These are phyloP conservation scores for Phragmites australis DNA, from an alignment of 176 grass and related monocot species.

Conservation along the genomic window DNA sequence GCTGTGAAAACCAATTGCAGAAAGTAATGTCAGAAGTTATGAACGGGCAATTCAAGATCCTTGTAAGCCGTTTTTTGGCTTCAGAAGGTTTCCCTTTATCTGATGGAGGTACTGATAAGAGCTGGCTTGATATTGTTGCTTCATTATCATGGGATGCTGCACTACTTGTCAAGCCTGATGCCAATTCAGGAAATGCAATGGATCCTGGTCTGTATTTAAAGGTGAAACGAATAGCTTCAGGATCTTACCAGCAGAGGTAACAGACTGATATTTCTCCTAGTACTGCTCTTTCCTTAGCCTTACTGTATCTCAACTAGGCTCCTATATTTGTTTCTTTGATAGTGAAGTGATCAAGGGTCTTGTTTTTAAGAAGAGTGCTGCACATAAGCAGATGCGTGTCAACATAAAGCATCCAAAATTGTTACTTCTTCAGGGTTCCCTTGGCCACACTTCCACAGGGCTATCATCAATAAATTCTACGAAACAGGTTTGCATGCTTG, in stretches of 20 bases:
- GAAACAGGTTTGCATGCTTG: conserved; percentile 58
- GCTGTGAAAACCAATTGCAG: conserved; percentile 51
- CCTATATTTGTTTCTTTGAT: conserved; percentile 42
- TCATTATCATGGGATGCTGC: conserved; percentile 88
- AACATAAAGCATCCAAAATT: conserved; percentile 59
- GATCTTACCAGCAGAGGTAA: conserved; percentile 72
- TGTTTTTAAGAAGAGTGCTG: conserved; percentile 90
- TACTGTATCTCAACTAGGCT: conserved; percentile 5
- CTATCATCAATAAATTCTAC: conserved; percentile 71
- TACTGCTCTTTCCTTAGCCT: conserved; percentile 5
- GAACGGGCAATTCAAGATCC: conserved; percentile 83
- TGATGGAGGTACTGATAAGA: conserved; percentile 41
- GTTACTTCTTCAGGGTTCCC: conserved; percentile 57
- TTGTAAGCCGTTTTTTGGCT: conserved; percentile 76
- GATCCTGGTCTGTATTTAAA: conserved; percentile 91
- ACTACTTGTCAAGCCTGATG: conserved; percentile 78
- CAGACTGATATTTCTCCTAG: conserved; percentile 10
- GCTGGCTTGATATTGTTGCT: conserved; percentile 74
- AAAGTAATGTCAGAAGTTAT: conserved; percentile 91
- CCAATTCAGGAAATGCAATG: conserved; percentile 82
- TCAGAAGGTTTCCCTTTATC: conserved; percentile 68
- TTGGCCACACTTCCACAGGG: conserved; percentile 51
- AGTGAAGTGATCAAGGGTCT: conserved; percentile 94
- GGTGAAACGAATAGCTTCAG: conserved; percentile 87
- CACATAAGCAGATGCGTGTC: conserved; percentile 72